A percentile compares a stretch with the other conserved stretches of the same genome.
phyloP scores from a whole-genome alignment of 2,329 filamentous ascomycete species.

The Alternaria novae-zelandiae region DNA sequence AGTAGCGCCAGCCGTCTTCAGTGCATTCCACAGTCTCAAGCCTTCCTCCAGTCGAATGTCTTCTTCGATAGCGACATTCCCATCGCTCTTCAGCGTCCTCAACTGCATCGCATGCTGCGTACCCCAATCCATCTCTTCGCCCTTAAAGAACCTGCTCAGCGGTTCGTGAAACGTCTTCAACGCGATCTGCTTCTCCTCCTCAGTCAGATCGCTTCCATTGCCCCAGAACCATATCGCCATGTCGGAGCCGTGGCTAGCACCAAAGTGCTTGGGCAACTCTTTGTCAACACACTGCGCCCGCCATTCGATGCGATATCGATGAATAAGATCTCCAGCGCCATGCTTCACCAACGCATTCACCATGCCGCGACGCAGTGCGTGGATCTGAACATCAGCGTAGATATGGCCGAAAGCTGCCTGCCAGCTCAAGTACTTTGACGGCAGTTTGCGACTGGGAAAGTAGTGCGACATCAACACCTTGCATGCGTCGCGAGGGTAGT shows the following conservation, averaged over 20 bases:
- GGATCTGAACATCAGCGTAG: constrained; percentile 64
- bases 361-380: constrained; percentile 60
- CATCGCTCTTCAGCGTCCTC: constrained; percentile 55
- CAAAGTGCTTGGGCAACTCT: constrained; percentile 55
- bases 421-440: constrained; percentile 54
- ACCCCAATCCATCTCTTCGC: constrained; percentile 51
- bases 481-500: constrained; percentile 57
- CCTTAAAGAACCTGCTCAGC: constrained; percentile 51
- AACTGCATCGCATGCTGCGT: constrained; percentile 47
- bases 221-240: constrained; percentile 65
- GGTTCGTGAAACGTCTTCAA: constrained; percentile 46
- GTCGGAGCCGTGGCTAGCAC: constrained; percentile 62
- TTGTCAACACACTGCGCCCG: constrained; percentile 56
- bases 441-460: constrained; percentile 51
- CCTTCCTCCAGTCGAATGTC: constrained; percentile 58
- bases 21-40: constrained; percentile 55
- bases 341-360: constrained; percentile 52
- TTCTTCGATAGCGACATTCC: constrained; percentile 53
- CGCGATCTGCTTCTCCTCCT: constrained; percentile 54
- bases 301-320: constrained; percentile 63
- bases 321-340: constrained; percentile 54
- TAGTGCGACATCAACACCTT: constrained; percentile 54
- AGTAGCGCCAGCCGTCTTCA: constrained; percentile 35
- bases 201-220: constrained; percentile 51
- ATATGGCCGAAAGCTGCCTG: constrained; percentile 60